Conservation (phyloP, 179 eudicot species). For the Corrigiola litoralis region DNA sequence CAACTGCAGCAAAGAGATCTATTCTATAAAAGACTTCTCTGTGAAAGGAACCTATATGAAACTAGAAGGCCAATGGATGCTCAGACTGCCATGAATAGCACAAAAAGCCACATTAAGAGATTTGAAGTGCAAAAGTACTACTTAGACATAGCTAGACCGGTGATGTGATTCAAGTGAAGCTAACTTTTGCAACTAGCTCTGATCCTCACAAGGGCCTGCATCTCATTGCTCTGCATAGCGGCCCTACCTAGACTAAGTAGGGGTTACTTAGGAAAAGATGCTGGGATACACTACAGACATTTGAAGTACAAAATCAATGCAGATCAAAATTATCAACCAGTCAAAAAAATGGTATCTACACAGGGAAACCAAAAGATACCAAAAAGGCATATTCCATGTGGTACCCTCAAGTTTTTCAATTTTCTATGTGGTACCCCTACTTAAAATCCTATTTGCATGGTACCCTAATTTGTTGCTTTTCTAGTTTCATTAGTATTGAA, state of each 20-base stretch:
- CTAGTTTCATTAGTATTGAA: no score
- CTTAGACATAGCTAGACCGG: slow-evolving; percentile 3
- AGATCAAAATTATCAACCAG: no score
- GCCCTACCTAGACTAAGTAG: neutral
- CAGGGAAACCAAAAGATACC: no score
- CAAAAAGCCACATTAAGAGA: slow-evolving; percentile 4
- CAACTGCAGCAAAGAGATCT: slow-evolving; percentile 90
- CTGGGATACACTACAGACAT: no score
- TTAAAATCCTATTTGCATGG: no score
- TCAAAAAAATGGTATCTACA: no score
- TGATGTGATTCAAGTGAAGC: neutral
- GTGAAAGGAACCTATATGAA: slow-evolving; percentile 19
- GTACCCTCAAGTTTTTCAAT: no score
- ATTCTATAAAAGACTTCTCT: slow-evolving; percentile 45
- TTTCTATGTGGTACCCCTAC: no score
- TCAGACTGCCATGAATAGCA: slow-evolving; percentile 3
- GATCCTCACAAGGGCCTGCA: neutral
- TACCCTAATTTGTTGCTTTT: no score
- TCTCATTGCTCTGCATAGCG: neutral
- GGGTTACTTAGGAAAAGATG: no score
- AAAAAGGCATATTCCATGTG: no score
- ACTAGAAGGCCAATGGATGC: slow-evolving; percentile 9
- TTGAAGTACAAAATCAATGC: no score
- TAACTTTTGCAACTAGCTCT: neutral
- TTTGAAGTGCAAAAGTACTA: slow-evolving; percentile 8